Evolutionary conservation across 2,329 filamentous ascomycete species (phyloP).

Genomic region (Sphaerostilbella broomeana): DNA sequence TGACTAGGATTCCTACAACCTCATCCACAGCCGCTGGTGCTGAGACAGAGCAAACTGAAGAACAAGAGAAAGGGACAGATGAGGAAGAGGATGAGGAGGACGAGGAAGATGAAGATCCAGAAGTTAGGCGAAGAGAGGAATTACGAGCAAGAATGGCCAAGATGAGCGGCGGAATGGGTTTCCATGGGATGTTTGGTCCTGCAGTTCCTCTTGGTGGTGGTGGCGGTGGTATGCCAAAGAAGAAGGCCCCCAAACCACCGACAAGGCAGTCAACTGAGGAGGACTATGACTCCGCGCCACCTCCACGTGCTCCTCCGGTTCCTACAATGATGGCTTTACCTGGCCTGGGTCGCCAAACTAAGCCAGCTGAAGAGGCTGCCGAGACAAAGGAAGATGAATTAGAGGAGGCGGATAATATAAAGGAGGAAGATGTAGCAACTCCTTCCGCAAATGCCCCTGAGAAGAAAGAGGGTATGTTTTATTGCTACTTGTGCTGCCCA

Average conservation of each 20-base stretch:
- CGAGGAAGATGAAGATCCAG: constrained; percentile 81
- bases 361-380: constrained; percentile 34
- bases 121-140: constrained; percentile 78
- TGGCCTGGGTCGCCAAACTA: constrained; percentile 59
- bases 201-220: constrained; percentile 60
- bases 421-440: constrained; percentile 22
- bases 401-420: constrained; percentile 16
- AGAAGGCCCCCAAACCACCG: constrained; percentile 44
- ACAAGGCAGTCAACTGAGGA: constrained; percentile 35
- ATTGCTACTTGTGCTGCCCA: not conserved
- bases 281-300: constrained; percentile 39
- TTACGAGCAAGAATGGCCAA: constrained; percentile 94
- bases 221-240: constrained; percentile 39
- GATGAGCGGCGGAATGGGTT: constrained; percentile 96
- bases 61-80: constrained; percentile 52
- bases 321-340: constrained; percentile 61
- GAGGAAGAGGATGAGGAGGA: constrained; percentile 65
- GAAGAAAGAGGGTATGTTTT: constrained; percentile 19
- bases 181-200: constrained; percentile 86
- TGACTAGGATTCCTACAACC: constrained; percentile 32
- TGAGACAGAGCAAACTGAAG: constrained; percentile 52
- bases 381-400: constrained; percentile 30
- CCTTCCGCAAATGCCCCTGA: constrained; percentile 27
- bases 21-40: constrained; percentile 19
- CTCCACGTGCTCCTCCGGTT: constrained; percentile 42